Evolutionary conservation across 2,329 filamentous ascomycete genomes (phyloP).

Genomic region (Fusarium sp.): DNA sequence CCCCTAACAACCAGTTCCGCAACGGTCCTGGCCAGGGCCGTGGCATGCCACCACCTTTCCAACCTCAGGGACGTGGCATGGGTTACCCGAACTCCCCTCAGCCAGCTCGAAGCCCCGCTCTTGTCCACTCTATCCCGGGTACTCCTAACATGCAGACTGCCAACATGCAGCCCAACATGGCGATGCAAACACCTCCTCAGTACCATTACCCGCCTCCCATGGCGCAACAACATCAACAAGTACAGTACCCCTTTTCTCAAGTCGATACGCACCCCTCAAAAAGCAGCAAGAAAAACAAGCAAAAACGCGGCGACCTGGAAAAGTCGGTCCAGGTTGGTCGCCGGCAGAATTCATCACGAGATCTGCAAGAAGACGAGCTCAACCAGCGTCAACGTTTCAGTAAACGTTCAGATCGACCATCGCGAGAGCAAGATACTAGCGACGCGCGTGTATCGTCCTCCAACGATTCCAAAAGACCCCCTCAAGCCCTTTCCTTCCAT

Average conservation of each 20-base stretch:
- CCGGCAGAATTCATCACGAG: slow-evolving; percentile 55
- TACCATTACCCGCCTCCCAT: slow-evolving; percentile 72
- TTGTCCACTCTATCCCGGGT: slow-evolving; percentile 74
- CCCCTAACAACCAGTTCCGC: slow-evolving; percentile 59
- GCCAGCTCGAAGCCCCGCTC: slow-evolving; percentile 74
- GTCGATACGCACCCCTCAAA: slow-evolving; percentile 56
- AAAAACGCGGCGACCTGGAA: slow-evolving; percentile 61
- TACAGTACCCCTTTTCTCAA: slow-evolving; percentile 63
- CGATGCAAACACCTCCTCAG: slow-evolving; percentile 73
- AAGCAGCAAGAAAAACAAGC: slow-evolving; percentile 59
- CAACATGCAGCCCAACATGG: slow-evolving; percentile 67
- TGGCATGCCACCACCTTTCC: slow-evolving; percentile 64
- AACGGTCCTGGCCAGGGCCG: slow-evolving; percentile 63
- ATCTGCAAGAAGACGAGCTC: slow-evolving; percentile 52
- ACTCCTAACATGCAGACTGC: slow-evolving; percentile 77
- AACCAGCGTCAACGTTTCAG: slow-evolving; percentile 58
- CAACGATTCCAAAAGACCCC: slow-evolving; percentile 28
- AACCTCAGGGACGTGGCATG: slow-evolving; percentile 61
- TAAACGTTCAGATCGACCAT: slow-evolving; percentile 60
- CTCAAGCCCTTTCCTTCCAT: slow-evolving; percentile 24
- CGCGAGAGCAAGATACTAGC: slow-evolving; percentile 47
- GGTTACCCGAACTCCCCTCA: slow-evolving; percentile 73
- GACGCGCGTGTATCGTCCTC: slow-evolving; percentile 42
- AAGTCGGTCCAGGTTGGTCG: slow-evolving; percentile 59
- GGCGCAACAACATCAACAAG: slow-evolving; percentile 72